Percentiles rank a stretch among this genome's conserved stretches.
Conservation (phyloP, 2,329 filamentous ascomycete genomes). For the Cytospora chrysosperma region DNA sequence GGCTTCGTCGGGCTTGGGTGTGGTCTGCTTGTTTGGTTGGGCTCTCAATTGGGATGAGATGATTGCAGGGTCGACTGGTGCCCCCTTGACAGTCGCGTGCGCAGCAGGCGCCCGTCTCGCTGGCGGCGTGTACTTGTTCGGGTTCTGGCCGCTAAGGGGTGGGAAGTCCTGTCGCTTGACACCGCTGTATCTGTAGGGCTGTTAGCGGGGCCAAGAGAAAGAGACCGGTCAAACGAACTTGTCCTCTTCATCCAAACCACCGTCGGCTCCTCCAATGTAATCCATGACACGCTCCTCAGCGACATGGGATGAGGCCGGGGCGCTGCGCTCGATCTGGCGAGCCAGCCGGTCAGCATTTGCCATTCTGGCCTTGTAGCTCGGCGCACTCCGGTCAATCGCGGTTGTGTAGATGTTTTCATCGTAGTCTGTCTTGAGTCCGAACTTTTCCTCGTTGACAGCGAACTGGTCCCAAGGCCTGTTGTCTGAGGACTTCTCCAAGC, state of each 20-base stretch:
- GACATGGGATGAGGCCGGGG: constrained; percentile 74
- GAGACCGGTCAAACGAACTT: constrained; percentile 56
- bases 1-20: constrained; percentile 38
- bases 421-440: constrained; percentile 86
- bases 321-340: constrained; percentile 80
- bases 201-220: constrained; percentile 26
- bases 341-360: constrained; percentile 81
- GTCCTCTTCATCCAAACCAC: constrained; percentile 84
- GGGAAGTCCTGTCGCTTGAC: constrained; percentile 74
- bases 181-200: constrained; percentile 74
- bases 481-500: constrained; percentile 59
- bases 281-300: constrained; percentile 84
- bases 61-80: constrained; percentile 82
- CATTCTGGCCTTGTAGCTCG: constrained; percentile 74
- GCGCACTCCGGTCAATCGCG: constrained; percentile 78
- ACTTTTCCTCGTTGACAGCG: constrained; percentile 80
- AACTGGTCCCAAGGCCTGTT: constrained; percentile 81
- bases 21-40: constrained; percentile 42
- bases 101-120: constrained; percentile 77
- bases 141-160: constrained; percentile 54
- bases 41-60: constrained; percentile 77
- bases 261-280: constrained; percentile 60
- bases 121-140: constrained; percentile 83
- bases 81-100: constrained; percentile 71
- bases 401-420: constrained; percentile 96